Conservation (phyloP, 2,329 filamentous ascomycete species). For the Trichoderma asperellum region DNA sequence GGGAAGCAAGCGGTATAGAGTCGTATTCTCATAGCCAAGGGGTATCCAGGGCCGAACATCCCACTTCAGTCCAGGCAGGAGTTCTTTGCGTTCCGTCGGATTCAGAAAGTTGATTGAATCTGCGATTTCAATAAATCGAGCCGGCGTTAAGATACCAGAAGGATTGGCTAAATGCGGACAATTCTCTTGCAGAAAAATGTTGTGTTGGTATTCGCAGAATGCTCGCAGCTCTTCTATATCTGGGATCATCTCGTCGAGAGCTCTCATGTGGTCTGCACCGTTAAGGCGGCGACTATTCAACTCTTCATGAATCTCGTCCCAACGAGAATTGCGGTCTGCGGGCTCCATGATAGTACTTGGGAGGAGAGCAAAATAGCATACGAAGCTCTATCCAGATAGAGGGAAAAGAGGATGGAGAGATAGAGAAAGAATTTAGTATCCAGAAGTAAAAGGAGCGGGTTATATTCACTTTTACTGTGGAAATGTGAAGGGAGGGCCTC, state of each 20-base stretch:
- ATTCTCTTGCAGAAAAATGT: background rate
- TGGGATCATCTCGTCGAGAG: background rate
- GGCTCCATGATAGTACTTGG: background rate
- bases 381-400: background rate
- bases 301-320: background rate
- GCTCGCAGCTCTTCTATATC: background rate
- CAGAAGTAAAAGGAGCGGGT: background rate
- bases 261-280: background rate
- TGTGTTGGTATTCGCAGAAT: background rate
- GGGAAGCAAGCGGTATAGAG: conserved; percentile 19
- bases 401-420: background rate
- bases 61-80: conserved; percentile 15
- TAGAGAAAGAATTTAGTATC: background rate
- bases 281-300: background rate
- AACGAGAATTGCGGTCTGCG: conserved; percentile 6
- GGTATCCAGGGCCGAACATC: conserved; percentile 16
- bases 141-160: background rate
- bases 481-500: background rate
- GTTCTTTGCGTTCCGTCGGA: background rate
- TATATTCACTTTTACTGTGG: background rate
- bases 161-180: conserved; percentile 5
- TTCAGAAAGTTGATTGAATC: conserved; percentile 15
- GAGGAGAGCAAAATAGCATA: background rate
- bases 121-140: conserved; percentile 6
- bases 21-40: conserved; percentile 10